Percentiles rank a stretch among this genome's conserved stretches.
phyloP scores from a whole-genome alignment of 1,284 basidiomycete species.

The Takashimella tepidaria region DNA sequence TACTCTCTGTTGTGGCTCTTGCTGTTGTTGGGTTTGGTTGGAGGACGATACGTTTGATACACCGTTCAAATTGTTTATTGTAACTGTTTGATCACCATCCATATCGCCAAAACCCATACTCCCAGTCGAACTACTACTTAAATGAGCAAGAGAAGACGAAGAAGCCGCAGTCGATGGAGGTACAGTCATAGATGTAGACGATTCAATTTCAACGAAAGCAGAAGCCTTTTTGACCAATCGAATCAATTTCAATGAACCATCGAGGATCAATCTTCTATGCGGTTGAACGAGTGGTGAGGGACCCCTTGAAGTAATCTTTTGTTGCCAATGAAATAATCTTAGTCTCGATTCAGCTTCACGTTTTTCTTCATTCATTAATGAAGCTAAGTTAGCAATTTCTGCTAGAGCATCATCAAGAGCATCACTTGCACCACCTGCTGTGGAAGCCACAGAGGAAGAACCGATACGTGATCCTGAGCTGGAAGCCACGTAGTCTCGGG shows the following conservation, averaged over 20 bases:
- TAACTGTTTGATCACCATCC: constrained; percentile 42
- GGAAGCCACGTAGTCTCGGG: constrained; percentile 57
- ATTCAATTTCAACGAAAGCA: constrained; percentile 68
- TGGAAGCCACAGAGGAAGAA: no score
- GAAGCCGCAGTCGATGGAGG: neutral
- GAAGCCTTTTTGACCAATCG: constrained; percentile 84
- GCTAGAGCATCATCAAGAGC: constrained; percentile 76
- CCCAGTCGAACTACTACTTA: neutral
- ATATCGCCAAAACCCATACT: constrained; percentile 10
- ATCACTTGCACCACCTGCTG: constrained; percentile 58
- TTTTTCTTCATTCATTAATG: constrained; percentile 95
- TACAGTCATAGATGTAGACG: constrained; percentile 46
- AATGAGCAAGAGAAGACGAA: neutral
- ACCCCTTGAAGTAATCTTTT: constrained; percentile 81
- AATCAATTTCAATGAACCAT: constrained; percentile 73
- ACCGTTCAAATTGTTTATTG: constrained; percentile 3
- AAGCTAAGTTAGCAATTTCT: constrained; percentile 80
- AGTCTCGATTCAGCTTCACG: constrained; percentile 84
- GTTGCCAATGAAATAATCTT: constrained; percentile 84
- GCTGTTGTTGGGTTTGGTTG: no score
- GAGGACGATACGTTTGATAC: constrained; percentile 6
- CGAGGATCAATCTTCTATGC: constrained; percentile 87
- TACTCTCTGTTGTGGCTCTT: constrained; percentile 50
- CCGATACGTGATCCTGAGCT: no score
- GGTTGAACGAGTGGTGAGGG: constrained; percentile 96